Conservation (phyloP, 2,329 filamentous ascomycete genomes). For the Bipolaris zeicola region DNA sequence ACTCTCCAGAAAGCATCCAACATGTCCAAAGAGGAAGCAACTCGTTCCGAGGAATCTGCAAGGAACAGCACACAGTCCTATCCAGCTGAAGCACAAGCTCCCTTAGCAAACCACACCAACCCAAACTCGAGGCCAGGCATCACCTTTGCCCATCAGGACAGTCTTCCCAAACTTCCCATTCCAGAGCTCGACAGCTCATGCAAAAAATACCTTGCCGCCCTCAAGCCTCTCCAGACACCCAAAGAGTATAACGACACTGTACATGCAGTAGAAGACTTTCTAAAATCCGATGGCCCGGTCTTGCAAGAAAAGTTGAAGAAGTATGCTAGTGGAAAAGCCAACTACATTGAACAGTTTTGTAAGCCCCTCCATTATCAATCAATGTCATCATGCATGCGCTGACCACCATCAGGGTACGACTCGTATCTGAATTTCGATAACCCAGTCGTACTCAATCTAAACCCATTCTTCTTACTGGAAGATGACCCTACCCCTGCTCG, state of each 20-base stretch:
- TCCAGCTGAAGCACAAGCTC: conserved; percentile 54
- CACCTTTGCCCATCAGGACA: conserved; percentile 88
- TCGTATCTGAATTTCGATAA: conserved; percentile 98
- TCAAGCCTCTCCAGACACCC: conserved; percentile 79
- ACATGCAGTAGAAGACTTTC: conserved; percentile 80
- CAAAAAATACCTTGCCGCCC: conserved; percentile 76
- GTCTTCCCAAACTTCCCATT: conserved; percentile 88
- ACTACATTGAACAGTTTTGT: conserved; percentile 99
- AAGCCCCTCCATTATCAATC: conserved; percentile 51
- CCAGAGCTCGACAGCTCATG: conserved; percentile 82
- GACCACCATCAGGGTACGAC: conserved; percentile 77
- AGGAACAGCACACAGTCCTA: conserved; percentile 60
- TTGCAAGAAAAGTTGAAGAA: conserved; percentile 88
- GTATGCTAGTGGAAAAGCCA: conserved; percentile 88
- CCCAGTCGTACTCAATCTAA: conserved; percentile 94
- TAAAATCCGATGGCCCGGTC: conserved; percentile 78
- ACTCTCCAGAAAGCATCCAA: conserved; percentile 59
- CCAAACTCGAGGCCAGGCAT: conserved; percentile 69
- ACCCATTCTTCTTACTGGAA: conserved; percentile 96
- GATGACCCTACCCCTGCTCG: conserved; percentile 96
- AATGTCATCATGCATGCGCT: conserved; percentile 22
- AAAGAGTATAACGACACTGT: conserved; percentile 84
- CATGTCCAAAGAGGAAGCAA: conserved; percentile 47
- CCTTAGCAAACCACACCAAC: conserved; percentile 57
- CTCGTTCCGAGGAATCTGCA: conserved; percentile 56